phyloP scores from a whole-genome alignment of 768 basidiomycete species.

The Lentinula raphanica region DNA sequence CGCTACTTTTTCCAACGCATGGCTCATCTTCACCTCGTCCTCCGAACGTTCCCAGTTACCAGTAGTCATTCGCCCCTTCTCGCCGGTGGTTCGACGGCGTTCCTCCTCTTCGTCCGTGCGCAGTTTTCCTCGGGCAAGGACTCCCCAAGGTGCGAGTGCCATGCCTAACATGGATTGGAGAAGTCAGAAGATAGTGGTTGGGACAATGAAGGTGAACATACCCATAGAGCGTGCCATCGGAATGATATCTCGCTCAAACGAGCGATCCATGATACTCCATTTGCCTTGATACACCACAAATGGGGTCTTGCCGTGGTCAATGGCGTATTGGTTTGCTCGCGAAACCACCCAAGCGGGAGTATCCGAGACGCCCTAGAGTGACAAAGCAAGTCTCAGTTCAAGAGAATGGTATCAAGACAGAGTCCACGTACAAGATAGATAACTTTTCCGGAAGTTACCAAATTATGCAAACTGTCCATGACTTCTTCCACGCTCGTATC shows the following conservation, averaged over 20 bases:
- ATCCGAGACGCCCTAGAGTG: slow-evolving; percentile 26
- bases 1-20: slow-evolving; percentile 33
- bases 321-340: slow-evolving; percentile 37
- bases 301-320: slow-evolving; percentile 35
- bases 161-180: slow-evolving; percentile 11
- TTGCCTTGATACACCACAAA: slow-evolving; percentile 43
- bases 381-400: slow-evolving; percentile 13
- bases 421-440: slow-evolving; percentile 21
- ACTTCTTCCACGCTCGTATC: slow-evolving; percentile 7
- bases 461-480: slow-evolving; percentile 35
- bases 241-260: slow-evolving; percentile 44
- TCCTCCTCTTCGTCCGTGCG: slow-evolving; percentile 28
- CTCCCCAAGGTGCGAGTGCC: slow-evolving; percentile 35
- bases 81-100: slow-evolving; percentile 19
- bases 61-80: slow-evolving; percentile 24
- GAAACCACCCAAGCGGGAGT: slow-evolving; percentile 37
- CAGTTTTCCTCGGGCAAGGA: slow-evolving; percentile 23
- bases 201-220: slow-evolving; percentile 16
- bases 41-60: slow-evolving; percentile 10
- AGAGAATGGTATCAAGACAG: neutral
- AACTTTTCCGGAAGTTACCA: slow-evolving; percentile 43
- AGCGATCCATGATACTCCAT: slow-evolving; percentile 31
- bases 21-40: slow-evolving; percentile 22
- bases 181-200: slow-evolving; percentile 13
- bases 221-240: slow-evolving; percentile 26